Conservation (phyloP, 2,329 filamentous ascomycete genomes). For the Fusarium devonianum region DNA sequence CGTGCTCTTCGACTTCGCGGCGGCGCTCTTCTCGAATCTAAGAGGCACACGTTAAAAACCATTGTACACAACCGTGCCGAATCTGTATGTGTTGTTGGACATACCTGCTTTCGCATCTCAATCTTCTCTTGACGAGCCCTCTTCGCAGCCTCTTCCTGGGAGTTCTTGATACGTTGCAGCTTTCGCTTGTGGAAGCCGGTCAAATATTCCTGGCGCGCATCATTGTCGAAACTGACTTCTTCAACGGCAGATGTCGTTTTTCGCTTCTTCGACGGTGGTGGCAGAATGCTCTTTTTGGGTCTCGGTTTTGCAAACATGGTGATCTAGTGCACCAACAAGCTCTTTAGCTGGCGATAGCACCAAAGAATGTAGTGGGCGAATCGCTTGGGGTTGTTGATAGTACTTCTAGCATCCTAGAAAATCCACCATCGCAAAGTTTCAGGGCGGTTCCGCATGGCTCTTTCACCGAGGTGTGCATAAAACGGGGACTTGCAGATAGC, state of each 20-base stretch:
- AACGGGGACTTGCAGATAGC: slow-evolving; percentile 34
- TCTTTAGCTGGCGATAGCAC: not conserved
- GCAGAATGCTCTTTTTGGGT: slow-evolving; percentile 63
- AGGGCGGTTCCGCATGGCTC: slow-evolving; percentile 7
- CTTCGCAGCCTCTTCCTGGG: slow-evolving; percentile 81
- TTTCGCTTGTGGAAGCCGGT: slow-evolving; percentile 98
- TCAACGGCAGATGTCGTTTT: slow-evolving; percentile 69
- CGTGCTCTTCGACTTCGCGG: slow-evolving; percentile 81
- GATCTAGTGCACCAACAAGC: not conserved
- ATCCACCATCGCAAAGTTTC: slow-evolving; percentile 38
- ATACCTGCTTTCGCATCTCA: slow-evolving; percentile 76
- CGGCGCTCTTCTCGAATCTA: slow-evolving; percentile 86
- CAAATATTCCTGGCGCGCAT: slow-evolving; percentile 83
- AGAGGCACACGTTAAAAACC: slow-evolving; percentile 8
- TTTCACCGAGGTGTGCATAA: slow-evolving; percentile 41
- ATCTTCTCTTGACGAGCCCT: slow-evolving; percentile 80
- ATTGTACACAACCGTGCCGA: not conserved
- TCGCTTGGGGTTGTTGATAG: no score
- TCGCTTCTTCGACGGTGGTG: slow-evolving; percentile 70
- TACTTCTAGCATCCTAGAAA: slow-evolving; percentile 20
- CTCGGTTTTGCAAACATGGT: slow-evolving; percentile 64
- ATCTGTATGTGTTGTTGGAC: not conserved
- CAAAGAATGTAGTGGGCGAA: slow-evolving; percentile 1
- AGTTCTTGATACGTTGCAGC: slow-evolving; percentile 80
- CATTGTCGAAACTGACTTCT: slow-evolving; percentile 84